phyloP scores from a whole-genome alignment of 176 grass and related monocot genomes.

The Cocos nucifera region DNA sequence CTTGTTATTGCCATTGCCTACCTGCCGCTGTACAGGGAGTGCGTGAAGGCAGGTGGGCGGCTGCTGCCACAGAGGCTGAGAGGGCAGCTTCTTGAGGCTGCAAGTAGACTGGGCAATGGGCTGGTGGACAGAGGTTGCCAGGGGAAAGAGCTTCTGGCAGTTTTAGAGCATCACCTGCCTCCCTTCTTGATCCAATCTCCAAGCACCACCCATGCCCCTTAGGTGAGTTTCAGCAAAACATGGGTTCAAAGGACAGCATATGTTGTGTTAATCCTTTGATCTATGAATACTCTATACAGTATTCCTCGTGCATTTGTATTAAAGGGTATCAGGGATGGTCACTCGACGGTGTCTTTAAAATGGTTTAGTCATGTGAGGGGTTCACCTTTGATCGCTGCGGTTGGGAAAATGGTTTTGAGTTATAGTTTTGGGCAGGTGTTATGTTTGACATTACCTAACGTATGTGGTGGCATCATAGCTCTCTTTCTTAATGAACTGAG shows the following conservation, averaged over 20 bases:
- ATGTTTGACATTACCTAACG: no score
- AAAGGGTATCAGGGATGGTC: no score
- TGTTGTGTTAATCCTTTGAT: no score
- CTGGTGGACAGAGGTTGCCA: constrained; percentile 42
- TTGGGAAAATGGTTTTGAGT: no score
- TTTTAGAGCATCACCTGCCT: constrained; percentile 82
- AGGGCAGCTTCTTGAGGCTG: constrained; percentile 87
- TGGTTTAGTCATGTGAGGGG: no score
- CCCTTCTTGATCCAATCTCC: constrained; percentile 30
- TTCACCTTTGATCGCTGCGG: no score
- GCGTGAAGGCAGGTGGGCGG: constrained; percentile 35
- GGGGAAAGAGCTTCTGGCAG: constrained; percentile 55
- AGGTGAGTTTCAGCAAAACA: not conserved
- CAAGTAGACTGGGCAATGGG: constrained; percentile 41
- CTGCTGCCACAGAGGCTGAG: constrained; percentile 82
- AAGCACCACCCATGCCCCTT: not conserved
- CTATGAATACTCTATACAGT: no score
- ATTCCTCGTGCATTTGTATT: no score
- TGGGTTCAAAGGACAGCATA: not conserved
- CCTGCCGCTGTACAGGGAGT: constrained; percentile 79
- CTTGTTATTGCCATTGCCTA: constrained; percentile 84
- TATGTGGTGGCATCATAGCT: no score
- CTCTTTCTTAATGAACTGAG: no score
- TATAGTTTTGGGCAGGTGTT: no score
- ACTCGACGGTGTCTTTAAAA: no score